A percentile compares a stretch with the other conserved stretches of the same genome.
Evolutionary conservation across 441 rosid genomes (phyloP).

Genomic region (Raphanus hybrid): DNA sequence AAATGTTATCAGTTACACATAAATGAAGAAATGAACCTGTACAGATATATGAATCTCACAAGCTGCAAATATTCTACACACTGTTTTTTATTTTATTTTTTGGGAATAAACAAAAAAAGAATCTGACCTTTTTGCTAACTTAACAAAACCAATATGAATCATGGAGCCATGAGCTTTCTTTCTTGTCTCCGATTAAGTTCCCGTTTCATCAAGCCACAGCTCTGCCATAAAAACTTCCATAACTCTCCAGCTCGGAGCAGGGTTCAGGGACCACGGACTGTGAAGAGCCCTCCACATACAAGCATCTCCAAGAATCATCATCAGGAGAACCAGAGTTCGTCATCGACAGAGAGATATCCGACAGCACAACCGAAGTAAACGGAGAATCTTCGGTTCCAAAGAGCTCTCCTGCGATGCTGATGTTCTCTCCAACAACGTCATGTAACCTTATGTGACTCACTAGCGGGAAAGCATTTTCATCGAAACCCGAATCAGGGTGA

Average conservation of each 20-base stretch:
- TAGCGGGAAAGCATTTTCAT: slow-evolving; percentile 40
- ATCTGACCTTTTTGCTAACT: slow-evolving; percentile 24
- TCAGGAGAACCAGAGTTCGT: slow-evolving; percentile 21
- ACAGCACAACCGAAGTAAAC: slow-evolving; percentile 44
- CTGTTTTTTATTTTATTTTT: neutral
- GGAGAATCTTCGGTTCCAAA: slow-evolving; percentile 48
- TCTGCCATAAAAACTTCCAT: slow-evolving; percentile 17
- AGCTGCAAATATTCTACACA: slow-evolving; percentile 29
- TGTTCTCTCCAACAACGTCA: slow-evolving; percentile 47
- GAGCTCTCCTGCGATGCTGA: slow-evolving; percentile 43
- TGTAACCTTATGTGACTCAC: slow-evolving; percentile 46
- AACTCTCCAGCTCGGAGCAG: slow-evolving; percentile 44
- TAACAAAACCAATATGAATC: slow-evolving; percentile 28
- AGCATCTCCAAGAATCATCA: slow-evolving; percentile 47
- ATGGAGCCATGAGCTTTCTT: neutral
- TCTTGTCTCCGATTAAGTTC: neutral
- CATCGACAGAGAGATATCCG: slow-evolving; percentile 47
- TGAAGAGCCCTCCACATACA: slow-evolving; percentile 45
- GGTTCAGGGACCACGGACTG: slow-evolving; percentile 48
- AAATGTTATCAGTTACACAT: slow-evolving; percentile 72
- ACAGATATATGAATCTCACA: slow-evolving; percentile 39
- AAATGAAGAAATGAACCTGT: slow-evolving; percentile 76
- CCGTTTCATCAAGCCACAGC: slow-evolving; percentile 32
- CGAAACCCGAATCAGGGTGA: slow-evolving; percentile 47
- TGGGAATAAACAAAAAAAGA: slow-evolving; percentile 14